Base-by-base conservation (phyloP, 305 asterid species). In the Stenogyne calaminthoides region DNA sequence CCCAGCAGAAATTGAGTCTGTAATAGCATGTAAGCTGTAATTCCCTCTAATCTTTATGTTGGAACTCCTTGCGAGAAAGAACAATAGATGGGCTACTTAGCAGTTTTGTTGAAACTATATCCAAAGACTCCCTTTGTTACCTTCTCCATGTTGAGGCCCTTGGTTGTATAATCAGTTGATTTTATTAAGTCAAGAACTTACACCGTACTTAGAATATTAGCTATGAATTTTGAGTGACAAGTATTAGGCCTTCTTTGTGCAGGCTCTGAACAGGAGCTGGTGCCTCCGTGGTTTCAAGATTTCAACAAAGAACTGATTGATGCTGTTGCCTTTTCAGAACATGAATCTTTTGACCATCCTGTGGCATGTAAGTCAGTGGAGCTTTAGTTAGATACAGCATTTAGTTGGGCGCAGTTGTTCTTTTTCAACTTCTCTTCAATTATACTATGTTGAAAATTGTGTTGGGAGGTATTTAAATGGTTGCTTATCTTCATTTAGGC, bases 281-380 rank as follows among this genome's bases (percentile, higher is more conserved):
- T 86, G 71, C 97, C 98, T 9, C 78, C 93, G 39, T 95, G 99
- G 99, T 91, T 95, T 81, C 94, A 81, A 22, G 80, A 70, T 80
- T 95, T 92, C 78, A 95, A 92, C 85, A 83, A 87, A 80, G 98
- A 95, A 93, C 92, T 92, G 64, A 83, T 89, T 60, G 90, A 78
- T 22, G 78, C 88, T 4, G 98, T 81, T 73, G 86, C 99, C 61
- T 95, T 95, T 82, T 86, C 99, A 34, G 98, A 92, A 77, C 98
- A 95, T 76, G 99, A 95, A 84, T 84, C 97, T 76, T 92, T 95
- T 85, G 98, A 95, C 75, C 98, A 95, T 88, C 99, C 99, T 19
- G 99, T 95, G 80, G 96, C 99, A 58, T 95, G 99, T 95, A 88
- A 82, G 96, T 36, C 37, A 52, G 58, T 46, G n/a, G 62, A 47